Percentiles rank a stretch among this genome's conserved stretches.
phyloP scores from a whole-genome alignment of 768 basidiomycete species.

The Amanita phalloides region DNA sequence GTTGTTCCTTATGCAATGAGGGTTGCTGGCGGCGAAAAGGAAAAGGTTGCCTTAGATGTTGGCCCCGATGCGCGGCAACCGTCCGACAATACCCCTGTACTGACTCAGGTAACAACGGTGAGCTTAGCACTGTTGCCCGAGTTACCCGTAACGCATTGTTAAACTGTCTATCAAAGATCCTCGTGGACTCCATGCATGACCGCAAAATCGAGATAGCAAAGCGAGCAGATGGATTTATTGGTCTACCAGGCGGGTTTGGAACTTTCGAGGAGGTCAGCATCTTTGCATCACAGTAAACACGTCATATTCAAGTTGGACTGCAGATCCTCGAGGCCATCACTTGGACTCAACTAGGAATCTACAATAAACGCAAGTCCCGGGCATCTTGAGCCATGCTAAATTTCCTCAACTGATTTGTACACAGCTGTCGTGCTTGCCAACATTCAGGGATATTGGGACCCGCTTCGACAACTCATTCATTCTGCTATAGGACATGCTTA shows the following conservation, averaged over 20 bases:
- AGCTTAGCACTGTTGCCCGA: background rate
- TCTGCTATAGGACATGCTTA: conserved; percentile 62
- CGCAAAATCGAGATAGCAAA: conserved; percentile 89
- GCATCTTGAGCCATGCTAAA: background rate
- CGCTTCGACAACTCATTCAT: conserved; percentile 66
- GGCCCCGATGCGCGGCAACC: conserved; percentile 6
- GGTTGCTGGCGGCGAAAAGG: conserved; percentile 50
- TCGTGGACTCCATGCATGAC: conserved; percentile 80
- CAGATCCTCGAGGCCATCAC: conserved; percentile 88
- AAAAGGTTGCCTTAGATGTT: conserved; percentile 26
- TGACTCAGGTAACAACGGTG: background rate
- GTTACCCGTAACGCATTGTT: background rate
- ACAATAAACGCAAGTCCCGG: conserved; percentile 58
- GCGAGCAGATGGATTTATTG: conserved; percentile 70
- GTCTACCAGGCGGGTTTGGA: conserved; percentile 88
- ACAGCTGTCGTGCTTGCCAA: conserved; percentile 82
- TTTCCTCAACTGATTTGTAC: background rate
- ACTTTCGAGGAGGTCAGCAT: conserved; percentile 81
- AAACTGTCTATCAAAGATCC: conserved; percentile 28
- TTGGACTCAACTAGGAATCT: conserved; percentile 89
- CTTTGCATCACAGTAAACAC: conserved; percentile 1
- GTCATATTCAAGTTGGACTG: background rate
- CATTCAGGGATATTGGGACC: conserved; percentile 73
- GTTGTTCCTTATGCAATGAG: conserved; percentile 73
- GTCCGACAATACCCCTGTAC: background rate